Evolutionary conservation across 306 rosid species (phyloP).

Genomic region (Cucurbita maxima): DNA sequence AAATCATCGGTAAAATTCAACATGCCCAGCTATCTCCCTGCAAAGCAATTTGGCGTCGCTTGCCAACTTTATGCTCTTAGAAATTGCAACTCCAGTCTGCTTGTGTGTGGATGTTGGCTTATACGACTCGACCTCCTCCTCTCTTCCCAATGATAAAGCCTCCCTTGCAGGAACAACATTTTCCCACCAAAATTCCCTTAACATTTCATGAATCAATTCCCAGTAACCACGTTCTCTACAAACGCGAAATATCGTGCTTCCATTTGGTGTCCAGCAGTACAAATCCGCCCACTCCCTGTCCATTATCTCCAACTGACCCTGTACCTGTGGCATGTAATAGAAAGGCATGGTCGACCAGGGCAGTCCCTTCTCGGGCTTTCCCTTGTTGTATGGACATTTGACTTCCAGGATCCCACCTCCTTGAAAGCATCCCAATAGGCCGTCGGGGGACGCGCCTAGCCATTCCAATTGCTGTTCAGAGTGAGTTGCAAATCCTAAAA

Average conservation of each 20-base stretch:
- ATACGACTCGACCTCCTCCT: constrained; percentile 35
- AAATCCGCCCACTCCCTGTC: constrained; percentile 77
- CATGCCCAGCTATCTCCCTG: constrained; percentile 65
- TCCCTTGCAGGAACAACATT: constrained; percentile 83
- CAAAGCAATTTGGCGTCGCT: constrained; percentile 58
- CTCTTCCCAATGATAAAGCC: constrained; percentile 37
- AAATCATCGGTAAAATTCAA: constrained; percentile 41
- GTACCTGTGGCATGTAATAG: constrained; percentile 97
- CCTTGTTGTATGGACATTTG: constrained; percentile 92
- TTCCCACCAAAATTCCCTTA: constrained; percentile 94
- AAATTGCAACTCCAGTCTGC: constrained; percentile 58
- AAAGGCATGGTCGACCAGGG: constrained; percentile 85
- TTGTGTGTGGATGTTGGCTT: constrained; percentile 61
- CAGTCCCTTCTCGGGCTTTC: constrained; percentile 71
- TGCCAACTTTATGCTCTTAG: constrained; percentile 62
- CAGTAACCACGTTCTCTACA: constrained; percentile 51
- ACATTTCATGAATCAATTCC: constrained; percentile 57
- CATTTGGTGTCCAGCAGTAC: constrained; percentile 90
- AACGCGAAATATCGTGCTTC: constrained; percentile 80
- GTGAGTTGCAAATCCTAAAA: constrained; percentile 67
- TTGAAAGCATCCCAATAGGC: constrained; percentile 44
- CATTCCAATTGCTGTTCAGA: constrained; percentile 42
- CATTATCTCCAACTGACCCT: constrained; percentile 94
- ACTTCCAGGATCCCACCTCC: constrained; percentile 77
- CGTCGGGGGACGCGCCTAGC: constrained; percentile 98